Evolutionary conservation across 768 basidiomycete species (phyloP), one percentile per base, ranked within the genome.

Genomic region (Boletus tomentosulus): DNA sequence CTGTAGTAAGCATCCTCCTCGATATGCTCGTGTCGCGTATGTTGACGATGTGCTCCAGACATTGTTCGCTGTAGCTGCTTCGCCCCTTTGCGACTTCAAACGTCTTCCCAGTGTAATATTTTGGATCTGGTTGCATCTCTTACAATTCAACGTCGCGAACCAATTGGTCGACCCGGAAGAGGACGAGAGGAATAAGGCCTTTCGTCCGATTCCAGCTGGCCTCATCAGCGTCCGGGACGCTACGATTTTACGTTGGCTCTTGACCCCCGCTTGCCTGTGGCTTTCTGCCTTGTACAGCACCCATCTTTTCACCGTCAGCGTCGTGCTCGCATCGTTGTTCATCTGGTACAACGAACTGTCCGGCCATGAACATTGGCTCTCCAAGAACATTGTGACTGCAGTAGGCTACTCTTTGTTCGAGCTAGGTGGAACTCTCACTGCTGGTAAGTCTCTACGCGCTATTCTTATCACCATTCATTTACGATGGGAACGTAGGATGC

Each of bases 121-220:
- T 35, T 80, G 78, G 78, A 73, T 76, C 11, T 78, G 73, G 71
- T 55, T 78, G 6, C 79, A 80, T 56, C 66, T 78, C 28, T 64
- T 80, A 6, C 76, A 76, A 38, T 77, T 74, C 66, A 67, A 74
- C 47, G 64, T 74, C 16, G 65, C 75, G 8, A 80, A 80, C 50
- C 78, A 80, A 59, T 59, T 68, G 12, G 61, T 71, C 28, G 65
- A 68, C 50, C 67, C 71, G 10, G 71, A 71, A 37, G 78, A 80
- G 60, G 78, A 80, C 56, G 60, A 58, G 11, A 61, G 53, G 55
- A 80, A 80, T 54, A 76, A 78, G 53, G 66, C 74, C 11, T 74
- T 68, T 62, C 68, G 78, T 37, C 78, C 78, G 2, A 65, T 80
- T 37, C 78, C 78, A 1, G 66, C 78, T 8, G 71, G 74, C 11